Conservation (phyloP, 495 filamentous ascomycete species). For the Talaromyces wortmannii region DNA sequence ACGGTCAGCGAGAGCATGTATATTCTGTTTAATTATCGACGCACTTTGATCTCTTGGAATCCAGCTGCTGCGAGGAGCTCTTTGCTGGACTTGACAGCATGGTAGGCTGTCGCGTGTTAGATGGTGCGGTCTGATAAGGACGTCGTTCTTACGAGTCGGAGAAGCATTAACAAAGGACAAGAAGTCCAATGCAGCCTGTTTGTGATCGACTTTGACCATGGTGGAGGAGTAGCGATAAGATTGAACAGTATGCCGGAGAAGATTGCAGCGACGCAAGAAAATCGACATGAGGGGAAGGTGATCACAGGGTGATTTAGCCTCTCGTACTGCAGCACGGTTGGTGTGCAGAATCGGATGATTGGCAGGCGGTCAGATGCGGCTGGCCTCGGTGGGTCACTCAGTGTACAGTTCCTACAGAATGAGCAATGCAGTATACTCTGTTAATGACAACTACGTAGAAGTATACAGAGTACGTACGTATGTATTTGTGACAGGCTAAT, state of each 20-base stretch:
- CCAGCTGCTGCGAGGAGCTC: slow-evolving; percentile 70
- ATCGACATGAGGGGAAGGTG: background rate
- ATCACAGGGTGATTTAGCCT: background rate
- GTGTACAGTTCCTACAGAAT: background rate
- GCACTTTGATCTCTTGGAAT: slow-evolving; percentile 73
- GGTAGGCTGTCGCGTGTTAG: slow-evolving; percentile 62
- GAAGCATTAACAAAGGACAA: slow-evolving; percentile 91
- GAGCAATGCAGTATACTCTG: too few relatives aligned
- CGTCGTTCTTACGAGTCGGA: slow-evolving; percentile 68
- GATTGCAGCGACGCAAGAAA: background rate
- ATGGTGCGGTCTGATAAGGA: background rate
- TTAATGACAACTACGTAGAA: too few relatives aligned
- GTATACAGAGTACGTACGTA: too few relatives aligned
- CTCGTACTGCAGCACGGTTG: background rate
- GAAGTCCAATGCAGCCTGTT: slow-evolving; percentile 70
- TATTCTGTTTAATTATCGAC: slow-evolving; percentile 5
- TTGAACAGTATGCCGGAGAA: background rate
- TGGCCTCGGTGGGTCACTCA: background rate
- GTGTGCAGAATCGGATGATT: slow-evolving; percentile 2
- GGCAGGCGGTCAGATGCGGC: slow-evolving; percentile 9
- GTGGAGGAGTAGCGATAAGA: slow-evolving; percentile 13
- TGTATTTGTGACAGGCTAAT: too few relatives aligned
- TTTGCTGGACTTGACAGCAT: slow-evolving; percentile 78
- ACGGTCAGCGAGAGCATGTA: background rate
- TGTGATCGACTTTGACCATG: slow-evolving; percentile 52